Percentiles rank a stretch among this genome's conserved stretches.
Evolutionary conservation across 176 grass and related monocot genomes (phyloP).

Genomic region (Oryza glumipatula): DNA sequence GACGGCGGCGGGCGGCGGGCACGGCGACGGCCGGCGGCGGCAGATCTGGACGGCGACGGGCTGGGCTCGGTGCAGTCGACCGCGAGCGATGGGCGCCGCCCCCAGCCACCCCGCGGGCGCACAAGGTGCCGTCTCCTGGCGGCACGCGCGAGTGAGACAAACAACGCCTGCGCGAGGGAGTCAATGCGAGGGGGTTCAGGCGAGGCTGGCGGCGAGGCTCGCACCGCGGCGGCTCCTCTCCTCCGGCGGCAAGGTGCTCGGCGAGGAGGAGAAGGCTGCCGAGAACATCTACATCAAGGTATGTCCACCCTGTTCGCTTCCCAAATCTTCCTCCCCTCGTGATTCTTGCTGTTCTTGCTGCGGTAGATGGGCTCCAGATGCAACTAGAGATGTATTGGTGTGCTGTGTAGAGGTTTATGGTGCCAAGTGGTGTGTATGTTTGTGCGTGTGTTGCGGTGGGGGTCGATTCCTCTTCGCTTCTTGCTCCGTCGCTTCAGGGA

Average conservation of each 20-base stretch:
- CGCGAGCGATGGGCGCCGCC: no score
- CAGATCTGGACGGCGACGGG: no score
- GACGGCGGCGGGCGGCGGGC: no score
- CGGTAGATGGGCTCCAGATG: neutral
- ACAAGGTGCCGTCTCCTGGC: no score
- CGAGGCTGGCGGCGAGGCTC: slow-evolving; percentile 50
- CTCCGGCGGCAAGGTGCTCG: slow-evolving; percentile 75
- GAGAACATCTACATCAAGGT: slow-evolving; percentile 82
- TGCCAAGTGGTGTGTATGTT: neutral
- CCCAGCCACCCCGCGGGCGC: no score
- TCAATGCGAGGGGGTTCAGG: neutral
- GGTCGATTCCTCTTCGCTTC: neutral
- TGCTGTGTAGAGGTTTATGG: neutral
- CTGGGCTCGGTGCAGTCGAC: no score
- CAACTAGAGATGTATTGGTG: neutral
- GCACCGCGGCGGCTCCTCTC: slow-evolving; percentile 55
- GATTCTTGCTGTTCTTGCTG: neutral
- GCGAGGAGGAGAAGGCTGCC: slow-evolving; percentile 84
- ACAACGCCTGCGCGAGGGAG: no score
- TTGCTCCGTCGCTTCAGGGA: neutral
- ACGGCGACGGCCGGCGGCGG: no score
- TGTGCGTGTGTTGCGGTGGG: neutral
- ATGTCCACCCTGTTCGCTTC: neutral
- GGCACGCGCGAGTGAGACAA: no score
- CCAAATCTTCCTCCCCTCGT: neutral